Base-by-base conservation (phyloP, 768 basidiomycete genomes). In the Lyophyllum atratum region DNA sequence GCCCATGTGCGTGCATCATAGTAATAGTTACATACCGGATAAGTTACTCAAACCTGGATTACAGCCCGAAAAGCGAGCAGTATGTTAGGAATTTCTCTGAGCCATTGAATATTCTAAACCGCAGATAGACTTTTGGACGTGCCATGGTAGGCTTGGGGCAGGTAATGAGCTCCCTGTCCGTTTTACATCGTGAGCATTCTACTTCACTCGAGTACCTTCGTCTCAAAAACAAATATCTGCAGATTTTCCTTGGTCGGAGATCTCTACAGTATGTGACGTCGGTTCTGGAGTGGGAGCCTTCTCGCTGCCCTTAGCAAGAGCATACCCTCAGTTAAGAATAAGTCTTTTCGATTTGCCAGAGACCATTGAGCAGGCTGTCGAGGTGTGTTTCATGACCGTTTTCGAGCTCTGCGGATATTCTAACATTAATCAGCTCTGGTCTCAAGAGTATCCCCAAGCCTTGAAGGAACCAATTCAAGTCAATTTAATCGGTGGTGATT, bases 401-500 rank as follows among this genome's bases (percentile, higher is more conserved):
- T 10, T n/a, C n/a, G n/a, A n/a, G n/a, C n/a, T n/a, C n/a, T n/a
- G n/a, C n/a, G n/a, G 31, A 33, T 12, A 33, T 33, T 6, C 31
- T 33, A 6, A 33, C 12, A 2, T 17, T 19, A 6, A 10, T n/a
- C 22, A 58, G 57, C 46, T 48, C 26, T 52, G 51, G 21, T 8
- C 29, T 12, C 25, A 68, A 42, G 66, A 71, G 39, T 70, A 64
- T 45, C 77, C 78, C 1, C 67, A 75, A 42, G 75, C 72, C 11
- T 66, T 79, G 11, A 59, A n/a, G n/a, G n/a, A 63, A 45, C 64
- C 72, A 43, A 53, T 66, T 17, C 64, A 74, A 10, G 67, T 80
- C n/a, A 58, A 69, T n/a, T 77, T 81, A 58, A 52, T 69, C 19
- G 55, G 71, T 0, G 64, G 80, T 26, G 74, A 81, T 54, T 80